phyloP scores from a whole-genome alignment of 2,329 filamentous ascomycete genomes.

The Metarhizium anisopliae region DNA sequence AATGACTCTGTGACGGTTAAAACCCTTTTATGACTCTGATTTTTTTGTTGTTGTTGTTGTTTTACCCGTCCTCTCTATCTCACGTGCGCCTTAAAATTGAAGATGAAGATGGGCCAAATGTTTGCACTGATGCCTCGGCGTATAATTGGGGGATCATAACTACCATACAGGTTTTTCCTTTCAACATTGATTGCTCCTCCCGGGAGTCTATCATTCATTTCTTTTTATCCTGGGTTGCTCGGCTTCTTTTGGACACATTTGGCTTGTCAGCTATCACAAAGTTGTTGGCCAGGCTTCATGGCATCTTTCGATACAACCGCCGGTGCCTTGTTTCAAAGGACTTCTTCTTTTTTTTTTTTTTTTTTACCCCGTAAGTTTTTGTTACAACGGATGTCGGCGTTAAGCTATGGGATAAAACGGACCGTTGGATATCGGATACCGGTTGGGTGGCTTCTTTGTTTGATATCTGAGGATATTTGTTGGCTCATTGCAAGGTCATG shows the following conservation, averaged over 20 bases:
- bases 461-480: constrained; percentile 1
- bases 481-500: background rate
- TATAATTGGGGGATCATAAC: background rate
- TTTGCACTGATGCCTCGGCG: background rate
- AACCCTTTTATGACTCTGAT: background rate
- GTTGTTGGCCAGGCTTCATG: background rate
- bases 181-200: background rate
- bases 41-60: too few species aligned
- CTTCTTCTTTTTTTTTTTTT: background rate
- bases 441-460: constrained; percentile 1
- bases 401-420: constrained; percentile 3
- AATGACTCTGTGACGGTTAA: constrained; percentile 6
- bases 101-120: background rate
- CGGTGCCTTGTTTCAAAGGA: background rate
- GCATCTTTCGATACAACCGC: background rate
- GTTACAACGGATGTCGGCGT: constrained; percentile 1
- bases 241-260: background rate
- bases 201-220: background rate
- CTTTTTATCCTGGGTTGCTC: background rate
- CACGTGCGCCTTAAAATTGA: background rate
- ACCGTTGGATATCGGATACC: background rate
- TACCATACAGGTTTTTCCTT: background rate
- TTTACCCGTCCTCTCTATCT: background rate
- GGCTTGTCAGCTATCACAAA: background rate
- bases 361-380: background rate